phyloP scores from a whole-genome alignment of 257 asterid species.

The Nicotiana knightiana region DNA sequence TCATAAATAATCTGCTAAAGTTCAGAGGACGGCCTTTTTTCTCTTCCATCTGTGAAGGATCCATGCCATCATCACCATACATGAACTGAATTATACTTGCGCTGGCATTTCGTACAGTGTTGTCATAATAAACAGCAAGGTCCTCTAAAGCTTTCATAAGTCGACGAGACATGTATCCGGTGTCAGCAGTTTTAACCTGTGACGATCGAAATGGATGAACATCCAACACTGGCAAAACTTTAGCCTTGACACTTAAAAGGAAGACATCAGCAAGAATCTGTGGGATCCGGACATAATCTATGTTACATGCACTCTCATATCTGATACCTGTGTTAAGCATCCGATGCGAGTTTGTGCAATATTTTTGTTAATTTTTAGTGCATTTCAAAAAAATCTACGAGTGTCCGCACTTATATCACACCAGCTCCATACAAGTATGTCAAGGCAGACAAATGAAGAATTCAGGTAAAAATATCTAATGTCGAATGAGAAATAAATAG shows the following conservation, averaged over 20 bases:
- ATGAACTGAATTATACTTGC: slow-evolving; percentile 69
- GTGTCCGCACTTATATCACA: neutral
- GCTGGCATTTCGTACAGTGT: slow-evolving; percentile 90
- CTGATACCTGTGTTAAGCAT: neutral
- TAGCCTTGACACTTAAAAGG: slow-evolving; percentile 5
- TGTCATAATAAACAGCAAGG: slow-evolving; percentile 68
- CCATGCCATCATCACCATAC: slow-evolving; percentile 97
- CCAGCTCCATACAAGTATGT: neutral
- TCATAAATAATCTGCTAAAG: slow-evolving; percentile 83
- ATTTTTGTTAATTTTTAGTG: neutral
- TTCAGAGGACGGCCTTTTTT: slow-evolving; percentile 76
- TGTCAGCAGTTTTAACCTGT: slow-evolving; percentile 98
- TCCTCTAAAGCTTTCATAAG: slow-evolving; percentile 95
- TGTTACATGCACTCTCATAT: slow-evolving; percentile 6
- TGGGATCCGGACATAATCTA: neutral
- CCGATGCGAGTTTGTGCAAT: neutral
- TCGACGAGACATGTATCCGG: slow-evolving; percentile 98
- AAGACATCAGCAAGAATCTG: neutral
- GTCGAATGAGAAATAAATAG: neutral
- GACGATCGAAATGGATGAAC: slow-evolving; percentile 11
- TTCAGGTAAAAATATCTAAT: neutral
- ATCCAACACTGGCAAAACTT: neutral
- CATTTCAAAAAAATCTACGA: neutral
- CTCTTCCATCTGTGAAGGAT: slow-evolving; percentile 96
- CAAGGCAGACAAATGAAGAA: neutral